Percentiles rank a stretch among this genome's conserved stretches.
These are phyloP conservation scores for Pelargonium nanum DNA, from an alignment of 345 rosid genomes.

Conservation along the genomic window DNA sequence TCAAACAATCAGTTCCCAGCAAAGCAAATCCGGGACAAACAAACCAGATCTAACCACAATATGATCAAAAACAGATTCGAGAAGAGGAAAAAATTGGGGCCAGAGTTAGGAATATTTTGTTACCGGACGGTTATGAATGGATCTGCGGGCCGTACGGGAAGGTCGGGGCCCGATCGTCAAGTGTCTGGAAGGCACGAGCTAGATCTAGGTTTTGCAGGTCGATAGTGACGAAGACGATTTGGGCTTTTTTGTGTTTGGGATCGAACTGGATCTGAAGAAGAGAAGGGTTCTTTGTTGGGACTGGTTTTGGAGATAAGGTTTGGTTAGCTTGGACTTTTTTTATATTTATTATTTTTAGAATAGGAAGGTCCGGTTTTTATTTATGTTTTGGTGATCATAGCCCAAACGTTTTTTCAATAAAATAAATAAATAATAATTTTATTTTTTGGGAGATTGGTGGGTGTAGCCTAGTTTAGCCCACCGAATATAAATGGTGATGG, in stretches of 20 bases:
- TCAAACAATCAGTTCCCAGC: background rate
- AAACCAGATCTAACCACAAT: background rate
- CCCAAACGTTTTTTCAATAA: too few relatives aligned
- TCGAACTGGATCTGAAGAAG: background rate
- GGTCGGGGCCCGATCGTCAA: background rate
- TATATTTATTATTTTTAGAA: too few relatives aligned
- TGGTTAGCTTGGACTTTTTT: too few relatives aligned
- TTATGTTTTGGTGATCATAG: too few relatives aligned
- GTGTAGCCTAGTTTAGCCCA: too few relatives aligned
- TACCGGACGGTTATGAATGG: background rate
- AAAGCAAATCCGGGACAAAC: background rate
- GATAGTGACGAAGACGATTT: background rate
- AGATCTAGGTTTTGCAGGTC: background rate
- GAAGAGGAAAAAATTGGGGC: background rate
- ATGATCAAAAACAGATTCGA: too few relatives aligned
- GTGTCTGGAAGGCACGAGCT: background rate
- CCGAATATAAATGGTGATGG: too few relatives aligned
- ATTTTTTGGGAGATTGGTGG: too few relatives aligned
- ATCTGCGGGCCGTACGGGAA: background rate
- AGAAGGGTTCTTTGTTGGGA: background rate
- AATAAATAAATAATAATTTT: too few relatives aligned
- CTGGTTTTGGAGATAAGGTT: background rate
- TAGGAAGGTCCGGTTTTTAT: too few relatives aligned
- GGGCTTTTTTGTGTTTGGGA: background rate
- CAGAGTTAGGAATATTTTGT: background rate